Conservation (phyloP, 768 basidiomycete genomes). For the Mrakia frigida region DNA sequence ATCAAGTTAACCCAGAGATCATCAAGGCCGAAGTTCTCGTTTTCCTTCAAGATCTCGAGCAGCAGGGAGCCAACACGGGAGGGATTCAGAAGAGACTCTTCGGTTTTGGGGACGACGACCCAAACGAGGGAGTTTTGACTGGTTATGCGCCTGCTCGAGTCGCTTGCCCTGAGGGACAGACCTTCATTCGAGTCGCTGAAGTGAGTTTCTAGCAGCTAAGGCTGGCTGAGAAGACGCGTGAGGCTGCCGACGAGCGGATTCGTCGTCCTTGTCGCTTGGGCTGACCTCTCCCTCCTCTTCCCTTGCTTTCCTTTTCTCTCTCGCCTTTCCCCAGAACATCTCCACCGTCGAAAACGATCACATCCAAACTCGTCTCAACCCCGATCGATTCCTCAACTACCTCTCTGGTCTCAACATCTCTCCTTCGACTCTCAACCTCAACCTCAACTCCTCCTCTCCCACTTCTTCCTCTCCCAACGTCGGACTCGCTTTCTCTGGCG, state of each 20-base stretch:
- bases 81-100: background rate
- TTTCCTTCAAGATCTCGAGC: background rate
- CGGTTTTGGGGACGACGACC: conserved; percentile 19
- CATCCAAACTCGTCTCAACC: conserved; percentile 24
- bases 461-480: conserved; percentile 22
- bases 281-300: background rate
- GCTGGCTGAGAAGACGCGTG: background rate
- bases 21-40: background rate
- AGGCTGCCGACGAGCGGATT: background rate
- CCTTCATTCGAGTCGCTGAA: background rate
- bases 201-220: background rate
- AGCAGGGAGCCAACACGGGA: background rate
- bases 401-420: conserved; percentile 25
- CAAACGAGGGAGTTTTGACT: background rate
- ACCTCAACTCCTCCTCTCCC: conserved; percentile 22
- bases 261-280: background rate
- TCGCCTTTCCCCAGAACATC: background rate
- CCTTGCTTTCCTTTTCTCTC: background rate
- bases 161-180: background rate
- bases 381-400: conserved; percentile 29
- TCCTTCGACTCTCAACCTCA: conserved; percentile 29
- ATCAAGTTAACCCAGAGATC: background rate
- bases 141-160: background rate
- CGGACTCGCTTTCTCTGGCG: conserved; percentile 26
- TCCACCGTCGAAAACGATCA: conserved; percentile 20